Evolutionary conservation across 345 rosid species (phyloP), one percentile per base, ranked within the genome.

Genomic region (Trapa incisa): DNA sequence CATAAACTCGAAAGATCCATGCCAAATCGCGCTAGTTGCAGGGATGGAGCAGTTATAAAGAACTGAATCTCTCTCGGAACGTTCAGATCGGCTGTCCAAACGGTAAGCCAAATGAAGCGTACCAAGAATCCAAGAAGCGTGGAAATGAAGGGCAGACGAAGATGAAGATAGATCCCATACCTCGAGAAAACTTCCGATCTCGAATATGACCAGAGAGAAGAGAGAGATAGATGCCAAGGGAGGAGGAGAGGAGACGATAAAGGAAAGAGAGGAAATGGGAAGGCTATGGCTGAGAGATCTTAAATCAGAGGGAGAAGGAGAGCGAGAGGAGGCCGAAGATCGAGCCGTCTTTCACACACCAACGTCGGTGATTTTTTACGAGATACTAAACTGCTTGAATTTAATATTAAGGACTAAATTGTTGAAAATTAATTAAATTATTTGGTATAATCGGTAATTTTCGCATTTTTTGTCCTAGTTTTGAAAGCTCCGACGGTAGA

Each of bases 161-260:
- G 60, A n/a, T n/a, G 32, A 13, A 58, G 38, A 33, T 10, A 35
- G 63, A 9, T 11, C 16, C 16, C 63, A 9, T 58, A 58, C 63
- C 63, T 58, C 63, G 56, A 6, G 33, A 29, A 11, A 58, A 58
- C 63, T 38, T 58, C 37, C 63, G 63, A 58, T 58, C 38, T 33
- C 38, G 63, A 32, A 32, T 45, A 35, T 17, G 29, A 22, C 29
- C 29, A 22, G 29, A 22, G 29, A 22, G 29, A 22, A 22, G 63
- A 22, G 29, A 10, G 62, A 22, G 61, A 35, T 37, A 58, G 63
- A 58, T 32, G 37, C 16, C 0, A 16, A 4, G 15, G 62, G 32
- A 8, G 29, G 29, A 22, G 29, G 29, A 35, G 32, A 33, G 62
- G 37, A 32, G 63, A 33, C 22, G 29, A 58, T 10, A 38, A 58